Evolutionary conservation across 2,329 filamentous ascomycete species (phyloP), one percentile per base, ranked within the genome.

Genomic region (Penicillium sumatraense): DNA sequence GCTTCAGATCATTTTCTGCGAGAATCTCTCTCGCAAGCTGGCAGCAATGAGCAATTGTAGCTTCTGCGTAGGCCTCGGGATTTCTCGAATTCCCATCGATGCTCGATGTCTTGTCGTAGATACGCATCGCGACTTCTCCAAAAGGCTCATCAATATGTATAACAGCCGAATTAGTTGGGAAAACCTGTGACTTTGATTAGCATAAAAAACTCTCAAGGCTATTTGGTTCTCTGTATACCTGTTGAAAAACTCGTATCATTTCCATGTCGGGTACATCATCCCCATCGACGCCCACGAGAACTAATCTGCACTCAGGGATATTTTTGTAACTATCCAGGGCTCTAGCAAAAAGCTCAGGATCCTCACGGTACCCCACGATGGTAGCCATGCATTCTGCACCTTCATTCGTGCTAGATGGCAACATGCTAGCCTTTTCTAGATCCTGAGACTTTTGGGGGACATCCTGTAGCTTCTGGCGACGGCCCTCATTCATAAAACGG

Each of bases 301-400:
- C 36, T 29, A 68, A 65, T 0, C 58, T 58, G n/a, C 65, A 63
- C 8, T 62, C 63, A 5, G 59, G 49, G 2, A 65, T 61, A 5
- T 54, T 48, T 29, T 60, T 66, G 60, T 72, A 72, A 48, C 69
- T 71, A 2, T 63, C 58, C 33, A 72, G 51, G n/a, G 64, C 65
- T 9, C 62, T 61, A 24, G 57, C 57, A 55, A 67, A 72, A 2
- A 71, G 47, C 4, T 51, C 54, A 1, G 66, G 63, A 20, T 72
- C 69, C 46, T 72, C 69, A 24, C 69, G 65, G 55, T 70, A 72
- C 21, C 69, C 69, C 14, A 71, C 69, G 18, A 72, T 59, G 0
- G 64, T 60, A 6, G 66, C 66, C 53, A 71, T 65, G 16, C 66
- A 69, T 26, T 65, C 64, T 16, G 54, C 54, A 1, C 51, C 56